Base-by-base conservation (phyloP, 2,329 filamentous ascomycete species). In the Penicillium psychrosexuale region DNA sequence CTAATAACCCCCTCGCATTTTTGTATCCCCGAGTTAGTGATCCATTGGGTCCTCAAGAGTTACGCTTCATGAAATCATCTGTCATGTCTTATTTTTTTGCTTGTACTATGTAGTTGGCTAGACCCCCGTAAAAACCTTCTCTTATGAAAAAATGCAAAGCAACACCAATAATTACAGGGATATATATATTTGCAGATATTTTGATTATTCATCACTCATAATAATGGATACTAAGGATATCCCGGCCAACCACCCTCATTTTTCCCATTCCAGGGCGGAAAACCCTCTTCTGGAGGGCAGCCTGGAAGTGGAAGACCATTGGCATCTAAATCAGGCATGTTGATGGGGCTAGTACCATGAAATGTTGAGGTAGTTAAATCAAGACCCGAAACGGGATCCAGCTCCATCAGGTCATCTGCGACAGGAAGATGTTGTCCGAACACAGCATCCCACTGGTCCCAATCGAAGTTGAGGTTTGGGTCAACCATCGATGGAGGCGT, bases 361-460 rank as follows among this genome's bases (percentile, higher is more conserved):
- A 31, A 51, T 3, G 57, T 44, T 2, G 58, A 53, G 28, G 55
- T 13, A 4, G 13, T 22, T 0, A 72, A 68, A 27, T 72, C 71
- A 36, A 73, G 59, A 3, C 70, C 70, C 1, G 67, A 58, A 8
- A 73, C 69, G 3, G 72, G 69, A 48, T 77, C 75, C 13, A 76
- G 56, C 52, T 76, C 75, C 72, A 76, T 75, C 12, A 75, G 55
- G 34, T 76, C 75, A 55, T 76, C 75, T 0, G 74, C 70, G 17
- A 77, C 72, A 13, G 73, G 73, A 12, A 77, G 63, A 55, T 77
- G 75, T 51, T 78, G 75, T 2, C 76, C 76, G 48, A 79, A 79
- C 2, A 78, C 75, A 7, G 76, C 73, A 49, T 79, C 77, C 77
- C 77, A 79, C 59, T 77, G 71, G 50, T 78, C 77, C 77, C 77